These are phyloP conservation scores for Heliocybe sulcata DNA, from an alignment of 1,284 basidiomycete genomes.

Conservation along the genomic window DNA sequence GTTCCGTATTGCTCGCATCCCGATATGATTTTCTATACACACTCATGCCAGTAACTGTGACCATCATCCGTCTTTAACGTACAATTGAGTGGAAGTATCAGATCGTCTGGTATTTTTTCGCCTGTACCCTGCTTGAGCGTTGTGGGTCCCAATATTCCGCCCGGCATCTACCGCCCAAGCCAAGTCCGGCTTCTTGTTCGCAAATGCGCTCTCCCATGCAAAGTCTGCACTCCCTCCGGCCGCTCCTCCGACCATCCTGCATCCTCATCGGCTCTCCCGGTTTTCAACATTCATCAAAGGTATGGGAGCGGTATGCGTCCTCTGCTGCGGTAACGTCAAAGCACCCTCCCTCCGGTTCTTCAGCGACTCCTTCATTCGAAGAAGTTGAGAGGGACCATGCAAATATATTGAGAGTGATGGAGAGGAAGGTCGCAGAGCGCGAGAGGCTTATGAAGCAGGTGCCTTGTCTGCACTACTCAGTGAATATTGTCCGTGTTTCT, in stretches of 20 bases:
- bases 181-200: background rate
- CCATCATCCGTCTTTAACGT: too few species aligned
- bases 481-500: background rate
- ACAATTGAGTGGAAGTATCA: too few species aligned
- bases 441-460: slow-evolving; percentile 21
- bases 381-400: slow-evolving; percentile 23
- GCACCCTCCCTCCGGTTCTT: background rate
- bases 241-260: background rate
- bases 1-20: background rate
- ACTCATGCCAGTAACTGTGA: too few species aligned
- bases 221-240: background rate
- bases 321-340: background rate
- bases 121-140: too few species aligned
- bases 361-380: background rate
- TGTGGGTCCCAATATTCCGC: too few species aligned
- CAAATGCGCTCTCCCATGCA: background rate
- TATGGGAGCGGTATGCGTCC: background rate
- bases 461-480: slow-evolving; percentile 4
- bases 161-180: background rate
- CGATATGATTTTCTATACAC: background rate
- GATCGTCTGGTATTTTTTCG: too few species aligned
- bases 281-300: background rate
- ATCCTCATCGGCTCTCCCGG: background rate
- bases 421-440: slow-evolving; percentile 21
- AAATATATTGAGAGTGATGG: slow-evolving; percentile 25